Base-by-base conservation (phyloP, 225 moss, liverwort and hornwort species). In the Lunularia cruciata region DNA sequence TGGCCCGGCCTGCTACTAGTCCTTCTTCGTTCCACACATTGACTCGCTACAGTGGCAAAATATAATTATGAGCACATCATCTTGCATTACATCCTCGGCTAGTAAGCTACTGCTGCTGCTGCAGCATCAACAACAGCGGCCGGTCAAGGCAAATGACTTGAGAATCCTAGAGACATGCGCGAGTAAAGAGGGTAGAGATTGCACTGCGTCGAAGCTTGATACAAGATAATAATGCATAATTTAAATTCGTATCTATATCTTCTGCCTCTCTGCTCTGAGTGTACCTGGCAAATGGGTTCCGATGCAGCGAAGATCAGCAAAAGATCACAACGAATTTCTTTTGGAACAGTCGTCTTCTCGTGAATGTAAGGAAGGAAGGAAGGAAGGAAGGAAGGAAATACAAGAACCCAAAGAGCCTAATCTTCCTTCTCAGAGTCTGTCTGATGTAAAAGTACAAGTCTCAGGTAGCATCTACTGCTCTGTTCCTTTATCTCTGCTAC, bases 91-190 rank as follows among this genome's bases (percentile, higher is more conserved):
- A 47, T 14, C 47, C 47, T 23, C 4, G 25, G 4, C 54, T 3
- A 28, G 8, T 43, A 7, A 7, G 15, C 43, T 7, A 43, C 12
- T 43, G 43, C 43, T 7, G 43, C 43, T 15, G 9, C 7, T 43
- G n/a, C n/a, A n/a, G n/a, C n/a, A n/a, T n/a, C n/a, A n/a, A n/a
- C n/a, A n/a, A n/a, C 12, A n/a, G 3, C 3, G 54, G 3, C 54
- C 15, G 22, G 54, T 16, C 6, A 25, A 54, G 54, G 54, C 6
- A 25, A 54, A 54, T 54, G 54, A 54, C 54, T 54, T 28, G 54
- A 54, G 54, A 54, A 54, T 54, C 54, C 54, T 54, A 23, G 54
- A 54, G 20, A 54, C 54, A 54, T 23, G 54, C 54, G 54, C 20
- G 54, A 54, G 22, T 47, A 14, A 47, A 28, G 54, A 43, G 43